Base-by-base conservation (phyloP, 108 stramenopile genomes). In the Seminavis robusta region DNA sequence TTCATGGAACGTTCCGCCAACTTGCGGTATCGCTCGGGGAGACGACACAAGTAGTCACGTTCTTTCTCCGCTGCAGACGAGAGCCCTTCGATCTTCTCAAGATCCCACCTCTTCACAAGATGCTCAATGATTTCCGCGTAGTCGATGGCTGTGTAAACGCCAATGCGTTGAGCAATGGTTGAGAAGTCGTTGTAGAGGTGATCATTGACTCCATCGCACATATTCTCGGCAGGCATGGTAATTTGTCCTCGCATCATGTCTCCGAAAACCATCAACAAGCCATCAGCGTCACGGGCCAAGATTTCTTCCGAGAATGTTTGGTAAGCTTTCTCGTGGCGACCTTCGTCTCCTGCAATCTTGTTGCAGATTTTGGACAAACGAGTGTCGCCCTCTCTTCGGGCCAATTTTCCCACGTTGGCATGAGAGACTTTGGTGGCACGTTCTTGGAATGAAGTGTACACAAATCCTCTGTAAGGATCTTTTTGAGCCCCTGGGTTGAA, bases 381-480 rank as follows among this genome's bases (percentile, higher is more conserved):
- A 10, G 10, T 70, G 55, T 90, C 93, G 9, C 89, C 93, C 30
- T 74, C 59, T 7, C 69, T 47, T 33, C 79, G 77, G 34, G 93
- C 93, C 25, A 94, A 59, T 47, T 71, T 77, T 17, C 84, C 93
- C 6, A 94, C 93, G 52, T 90, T 90, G 1, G 79, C 76, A 44
- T 94, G 93, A 13, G 87, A 88, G 39, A 94, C 62, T 67, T 91
- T 94, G 57, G 93, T 94, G 8, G 93, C 93, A 25, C 93, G 84
- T 62, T 94, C 93, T 69, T 94, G 93, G 74, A 94, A 94, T 42
- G 87, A 88, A n/a, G 93, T 94, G 77, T 94, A 94, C 21, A 94
- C 85, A 50, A 94, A 94, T 44, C 93, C 93, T 61, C 89, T 73
- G 83, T 94, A 94, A n/a, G 93, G 93, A 65, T 94, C 93, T 63